Percentiles rank a stretch among this genome's conserved stretches.
phyloP scores from a whole-genome alignment of 257 asterid species.

The Nicotiana obtusifolia region DNA sequence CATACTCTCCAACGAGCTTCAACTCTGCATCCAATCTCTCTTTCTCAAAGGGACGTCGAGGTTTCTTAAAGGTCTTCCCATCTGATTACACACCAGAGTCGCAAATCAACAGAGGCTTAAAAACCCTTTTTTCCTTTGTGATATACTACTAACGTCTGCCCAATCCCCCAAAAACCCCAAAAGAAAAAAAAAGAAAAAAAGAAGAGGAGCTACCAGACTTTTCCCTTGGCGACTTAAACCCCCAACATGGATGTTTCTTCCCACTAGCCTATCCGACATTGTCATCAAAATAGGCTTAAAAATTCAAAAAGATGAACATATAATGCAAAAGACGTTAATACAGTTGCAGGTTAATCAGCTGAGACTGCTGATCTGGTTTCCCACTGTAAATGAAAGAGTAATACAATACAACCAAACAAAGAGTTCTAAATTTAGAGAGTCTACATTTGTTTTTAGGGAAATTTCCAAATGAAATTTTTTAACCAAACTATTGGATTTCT shows the following conservation, averaged over 20 bases:
- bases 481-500: no score
- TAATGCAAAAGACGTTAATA: background rate
- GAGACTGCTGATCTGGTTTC: background rate
- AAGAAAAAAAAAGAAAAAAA: no score
- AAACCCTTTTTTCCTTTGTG: background rate
- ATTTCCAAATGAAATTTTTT: background rate
- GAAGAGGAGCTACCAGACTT: no score
- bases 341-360: background rate
- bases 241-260: background rate
- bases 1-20: slow-evolving; percentile 83
- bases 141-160: background rate
- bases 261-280: background rate
- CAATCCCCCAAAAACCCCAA: background rate
- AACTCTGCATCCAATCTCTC: slow-evolving; percentile 85
- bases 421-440: background rate
- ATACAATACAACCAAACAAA: background rate
- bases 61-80: slow-evolving; percentile 90
- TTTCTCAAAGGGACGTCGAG: slow-evolving; percentile 88
- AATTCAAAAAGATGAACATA: background rate
- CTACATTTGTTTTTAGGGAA: background rate
- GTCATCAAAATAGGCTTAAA: background rate
- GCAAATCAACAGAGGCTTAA: background rate
- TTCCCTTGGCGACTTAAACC: no score
- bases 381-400: background rate
- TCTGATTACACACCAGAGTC: slow-evolving; percentile 24